Conservation (phyloP, 768 basidiomycete genomes). For the Suillus occidentalis region DNA sequence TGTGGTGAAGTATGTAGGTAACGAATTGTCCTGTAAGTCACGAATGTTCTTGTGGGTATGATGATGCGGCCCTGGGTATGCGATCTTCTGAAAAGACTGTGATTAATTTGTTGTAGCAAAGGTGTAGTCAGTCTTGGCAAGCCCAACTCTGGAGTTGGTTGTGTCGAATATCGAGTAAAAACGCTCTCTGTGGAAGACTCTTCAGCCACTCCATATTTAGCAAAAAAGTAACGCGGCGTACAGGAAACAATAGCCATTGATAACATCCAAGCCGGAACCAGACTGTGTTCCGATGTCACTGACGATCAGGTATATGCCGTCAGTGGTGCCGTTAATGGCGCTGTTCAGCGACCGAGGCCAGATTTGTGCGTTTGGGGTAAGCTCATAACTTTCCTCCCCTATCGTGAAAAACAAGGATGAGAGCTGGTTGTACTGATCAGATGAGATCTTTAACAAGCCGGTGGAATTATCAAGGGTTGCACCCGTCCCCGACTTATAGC, state of each 20-base stretch:
- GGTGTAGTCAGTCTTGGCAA: slow-evolving; percentile 36
- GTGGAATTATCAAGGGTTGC: slow-evolving; percentile 11
- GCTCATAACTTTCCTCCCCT: slow-evolving; percentile 20
- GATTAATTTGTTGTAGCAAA: not conserved
- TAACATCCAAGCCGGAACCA: slow-evolving; percentile 29
- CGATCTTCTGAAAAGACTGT: not conserved
- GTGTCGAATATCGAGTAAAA: slow-evolving; percentile 39
- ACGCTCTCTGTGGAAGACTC: slow-evolving; percentile 21
- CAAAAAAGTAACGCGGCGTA: slow-evolving; percentile 8
- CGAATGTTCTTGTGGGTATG: not conserved
- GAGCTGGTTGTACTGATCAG: slow-evolving; percentile 6
- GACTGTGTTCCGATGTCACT: slow-evolving; percentile 23
- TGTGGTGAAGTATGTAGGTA: not conserved
- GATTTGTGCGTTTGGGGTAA: slow-evolving; percentile 32
- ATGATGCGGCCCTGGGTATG: not conserved
- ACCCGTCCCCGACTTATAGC: slow-evolving; percentile 12
- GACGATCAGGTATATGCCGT: slow-evolving; percentile 6
- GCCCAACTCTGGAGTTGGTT: slow-evolving; percentile 30
- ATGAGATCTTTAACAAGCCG: slow-evolving; percentile 14
- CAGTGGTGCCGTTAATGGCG: slow-evolving; percentile 28
- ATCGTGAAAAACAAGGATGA: slow-evolving; percentile 9
- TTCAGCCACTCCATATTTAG: not conserved
- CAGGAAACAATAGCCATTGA: slow-evolving; percentile 3
- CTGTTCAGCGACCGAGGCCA: slow-evolving; percentile 37
- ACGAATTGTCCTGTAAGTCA: not conserved